Evolutionary conservation across 2,329 filamentous ascomycete species (phyloP), one percentile per base, ranked within the genome.

Genomic region (Alternaria ethzedia): DNA sequence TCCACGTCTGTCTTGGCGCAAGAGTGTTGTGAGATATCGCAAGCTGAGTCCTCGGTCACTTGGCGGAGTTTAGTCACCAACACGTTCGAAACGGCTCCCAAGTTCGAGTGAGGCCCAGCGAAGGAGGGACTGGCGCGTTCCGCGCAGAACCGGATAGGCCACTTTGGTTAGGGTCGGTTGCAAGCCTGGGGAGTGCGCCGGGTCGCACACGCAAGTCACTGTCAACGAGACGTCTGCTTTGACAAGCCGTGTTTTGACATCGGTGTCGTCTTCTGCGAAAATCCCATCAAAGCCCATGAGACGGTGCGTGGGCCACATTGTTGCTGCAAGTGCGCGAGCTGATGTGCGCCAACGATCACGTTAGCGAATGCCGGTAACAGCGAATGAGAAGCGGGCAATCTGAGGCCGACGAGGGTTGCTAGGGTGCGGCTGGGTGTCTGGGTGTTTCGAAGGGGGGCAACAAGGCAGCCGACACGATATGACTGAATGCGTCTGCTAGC

Each of bases 321-420:
- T 46, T 30, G 44, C 56, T 41, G 46, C 61, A 51, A 17, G 54
- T 52, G 56, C 47, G 63, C 46, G 52, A 57, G 61, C 57, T 66
- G 63, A 63, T 67, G 64, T 63, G 64, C 62, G 65, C 63, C 63
- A 64, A 55, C 58, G 50, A 55, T 57, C 49, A 61, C 32, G 54
- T 52, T 55, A 65, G 63, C 62, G 60, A 66, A 61, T 32, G 61
- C 66, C 61, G 65, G 58, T 59, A 66, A 63, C 43, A 61, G 57
- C 71, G 68, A 73, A 73, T 71, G 45, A 69, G 63, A 57, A 47
- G 57, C 59, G 43, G 43, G 59, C 62, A 54, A 55, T 49, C 62
- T 66, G 44, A 68, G 67, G 70, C 65, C 66, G 66, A 67, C 66
- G 65, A 59, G 54, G 54, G 61, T 60, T 64, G 57, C 57, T 44